These are phyloP conservation scores for Meyerozyma sp. DNA, from an alignment of 1,139 yeast species.

Conservation along the genomic window DNA sequence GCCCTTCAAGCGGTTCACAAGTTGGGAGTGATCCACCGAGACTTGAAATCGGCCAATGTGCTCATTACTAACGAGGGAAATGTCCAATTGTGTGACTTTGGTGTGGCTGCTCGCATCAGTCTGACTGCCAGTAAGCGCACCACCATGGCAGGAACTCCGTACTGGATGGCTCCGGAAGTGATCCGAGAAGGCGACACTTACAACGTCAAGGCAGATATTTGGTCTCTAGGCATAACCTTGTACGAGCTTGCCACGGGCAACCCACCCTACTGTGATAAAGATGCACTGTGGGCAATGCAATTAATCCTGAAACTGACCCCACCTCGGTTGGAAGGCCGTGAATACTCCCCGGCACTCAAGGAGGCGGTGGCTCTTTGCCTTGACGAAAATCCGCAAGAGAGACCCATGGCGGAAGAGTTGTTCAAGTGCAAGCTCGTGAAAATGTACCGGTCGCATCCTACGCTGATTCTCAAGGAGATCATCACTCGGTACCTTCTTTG, in stretches of 20 bases:
- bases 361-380: slow-evolving; percentile 89
- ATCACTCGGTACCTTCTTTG: slow-evolving; percentile 77
- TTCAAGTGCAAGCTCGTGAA: slow-evolving; percentile 68
- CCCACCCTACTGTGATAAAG: slow-evolving; percentile 96
- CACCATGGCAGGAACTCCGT: slow-evolving; percentile 98
- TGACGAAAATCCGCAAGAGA: slow-evolving; percentile 87
- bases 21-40: slow-evolving; percentile 91
- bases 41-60: slow-evolving; percentile 93
- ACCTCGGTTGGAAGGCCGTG: slow-evolving; percentile 88
- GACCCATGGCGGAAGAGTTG: slow-evolving; percentile 85
- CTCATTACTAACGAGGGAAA: slow-evolving; percentile 84
- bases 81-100: slow-evolving; percentile 93
- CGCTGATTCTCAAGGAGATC: slow-evolving; percentile 62
- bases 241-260: slow-evolving; percentile 96
- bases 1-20: slow-evolving; percentile 82
- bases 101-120: slow-evolving; percentile 92
- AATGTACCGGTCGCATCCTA: slow-evolving; percentile 54
- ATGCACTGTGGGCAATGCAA: slow-evolving; percentile 92
- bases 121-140: slow-evolving; percentile 76
- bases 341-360: slow-evolving; percentile 68
- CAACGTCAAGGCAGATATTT: slow-evolving; percentile 82
- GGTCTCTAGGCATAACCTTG: slow-evolving; percentile 92
- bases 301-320: slow-evolving; percentile 90
- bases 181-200: slow-evolving; percentile 88
- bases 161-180: slow-evolving; percentile 99